Evolutionary conservation across 352 stramenopile genomes (phyloP).

Genomic region (Pythium oligandrum): DNA sequence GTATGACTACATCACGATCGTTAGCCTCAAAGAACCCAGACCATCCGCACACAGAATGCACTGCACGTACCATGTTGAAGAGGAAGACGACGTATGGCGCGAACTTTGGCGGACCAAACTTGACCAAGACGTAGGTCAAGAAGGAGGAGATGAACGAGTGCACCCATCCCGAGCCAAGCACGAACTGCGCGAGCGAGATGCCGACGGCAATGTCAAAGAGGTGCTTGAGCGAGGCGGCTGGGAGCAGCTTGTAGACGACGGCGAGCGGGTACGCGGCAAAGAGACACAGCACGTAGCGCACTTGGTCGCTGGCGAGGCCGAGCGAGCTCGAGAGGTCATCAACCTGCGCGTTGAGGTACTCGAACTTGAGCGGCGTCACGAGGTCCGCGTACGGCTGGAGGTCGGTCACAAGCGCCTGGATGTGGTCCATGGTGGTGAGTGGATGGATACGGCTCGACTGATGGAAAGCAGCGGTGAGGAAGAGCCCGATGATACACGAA

Average conservation of each 20-base stretch:
- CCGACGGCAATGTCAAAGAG: conserved; percentile 89
- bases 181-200: conserved; percentile 94
- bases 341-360: conserved; percentile 42
- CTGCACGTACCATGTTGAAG: conserved; percentile 73
- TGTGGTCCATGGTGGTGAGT: conserved; percentile 11
- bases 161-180: conserved; percentile 90
- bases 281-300: conserved; percentile 85
- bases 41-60: too few relatives aligned
- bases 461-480: neutral
- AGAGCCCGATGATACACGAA: neutral
- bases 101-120: conserved; percentile 32
- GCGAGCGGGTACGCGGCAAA: conserved; percentile 92
- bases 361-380: conserved; percentile 50
- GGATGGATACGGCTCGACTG: neutral
- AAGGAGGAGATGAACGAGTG: conserved; percentile 92
- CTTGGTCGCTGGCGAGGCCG: conserved; percentile 51
- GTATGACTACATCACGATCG: conserved; percentile 39
- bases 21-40: too few relatives aligned
- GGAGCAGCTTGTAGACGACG: conserved; percentile 84
- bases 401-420: conserved; percentile 9
- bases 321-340: conserved; percentile 23
- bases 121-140: conserved; percentile 84
- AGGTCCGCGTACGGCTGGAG: conserved; percentile 17
- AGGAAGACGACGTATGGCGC: conserved; percentile 87
- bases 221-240: conserved; percentile 84